Evolutionary conservation across 1,284 basidiomycete genomes (phyloP).

Genomic region (Psilocybe mexicana): DNA sequence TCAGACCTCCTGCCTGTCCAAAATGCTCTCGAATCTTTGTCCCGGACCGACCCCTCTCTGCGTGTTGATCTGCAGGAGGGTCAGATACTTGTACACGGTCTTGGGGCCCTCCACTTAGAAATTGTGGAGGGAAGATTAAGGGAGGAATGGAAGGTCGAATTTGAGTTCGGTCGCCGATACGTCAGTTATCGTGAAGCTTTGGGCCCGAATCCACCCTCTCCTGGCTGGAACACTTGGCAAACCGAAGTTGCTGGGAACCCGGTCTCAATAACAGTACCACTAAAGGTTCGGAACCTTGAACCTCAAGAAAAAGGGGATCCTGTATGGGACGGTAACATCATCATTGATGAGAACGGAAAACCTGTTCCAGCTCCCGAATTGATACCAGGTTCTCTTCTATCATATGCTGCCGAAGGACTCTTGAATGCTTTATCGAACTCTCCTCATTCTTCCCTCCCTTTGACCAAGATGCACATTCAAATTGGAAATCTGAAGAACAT

Average conservation of each 20-base stretch:
- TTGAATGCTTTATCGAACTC: slow-evolving; percentile 72
- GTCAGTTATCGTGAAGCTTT: slow-evolving; percentile 82
- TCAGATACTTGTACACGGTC: slow-evolving; percentile 81
- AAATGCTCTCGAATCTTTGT: slow-evolving; percentile 70
- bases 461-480: slow-evolving; percentile 62
- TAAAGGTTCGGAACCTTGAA: slow-evolving; percentile 54
- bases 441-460: slow-evolving; percentile 69
- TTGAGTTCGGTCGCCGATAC: slow-evolving; percentile 75
- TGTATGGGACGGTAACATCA: slow-evolving; percentile 73
- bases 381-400: slow-evolving; percentile 42
- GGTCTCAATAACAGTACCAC: slow-evolving; percentile 45
- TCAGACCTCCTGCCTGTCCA: slow-evolving; percentile 78
- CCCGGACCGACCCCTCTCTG: slow-evolving; percentile 87
- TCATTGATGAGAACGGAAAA: slow-evolving; percentile 52
- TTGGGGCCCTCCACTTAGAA: slow-evolving; percentile 86
- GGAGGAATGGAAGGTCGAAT: slow-evolving; percentile 80
- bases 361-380: slow-evolving; percentile 57
- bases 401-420: slow-evolving; percentile 65
- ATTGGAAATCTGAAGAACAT: slow-evolving; percentile 47
- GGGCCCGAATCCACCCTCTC: slow-evolving; percentile 32
- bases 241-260: slow-evolving; percentile 61
- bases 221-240: slow-evolving; percentile 49
- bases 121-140: slow-evolving; percentile 79
- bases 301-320: slow-evolving; percentile 62
- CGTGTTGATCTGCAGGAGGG: slow-evolving; percentile 79